A percentile compares a stretch with the other conserved stretches of the same genome.
phyloP scores from a whole-genome alignment of 257 asterid species.

The Ehretia macrophylla region DNA sequence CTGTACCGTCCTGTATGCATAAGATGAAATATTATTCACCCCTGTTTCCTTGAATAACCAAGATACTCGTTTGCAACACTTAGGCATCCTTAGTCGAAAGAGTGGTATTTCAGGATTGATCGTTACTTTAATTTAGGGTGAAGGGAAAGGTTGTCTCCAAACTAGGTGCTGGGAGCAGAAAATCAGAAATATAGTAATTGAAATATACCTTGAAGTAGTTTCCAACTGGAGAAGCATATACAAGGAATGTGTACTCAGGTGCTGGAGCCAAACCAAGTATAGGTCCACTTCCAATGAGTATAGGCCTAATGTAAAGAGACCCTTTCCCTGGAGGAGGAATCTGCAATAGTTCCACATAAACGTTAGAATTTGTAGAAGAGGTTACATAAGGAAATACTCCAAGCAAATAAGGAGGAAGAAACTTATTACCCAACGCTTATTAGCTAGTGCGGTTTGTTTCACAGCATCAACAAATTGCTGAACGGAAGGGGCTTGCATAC shows the following conservation, averaged over 20 bases:
- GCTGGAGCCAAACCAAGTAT: slow-evolving; percentile 73
- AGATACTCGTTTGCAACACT: too few species aligned
- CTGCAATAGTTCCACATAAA: slow-evolving; percentile 34
- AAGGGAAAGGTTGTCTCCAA: too few species aligned
- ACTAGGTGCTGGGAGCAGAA: too few species aligned
- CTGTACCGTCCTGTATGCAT: slow-evolving; percentile 45
- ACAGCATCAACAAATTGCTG: slow-evolving; percentile 62
- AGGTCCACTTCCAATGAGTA: slow-evolving; percentile 81
- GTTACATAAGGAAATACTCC: not conserved
- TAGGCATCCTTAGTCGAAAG: too few species aligned
- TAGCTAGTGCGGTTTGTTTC: slow-evolving; percentile 61
- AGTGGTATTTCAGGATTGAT: too few species aligned
- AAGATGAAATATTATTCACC: not conserved
- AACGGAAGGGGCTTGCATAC: slow-evolving; percentile 64
- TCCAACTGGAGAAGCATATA: slow-evolving; percentile 86
- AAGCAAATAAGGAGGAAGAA: not conserved
- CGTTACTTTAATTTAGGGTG: too few species aligned
- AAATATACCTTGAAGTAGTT: slow-evolving; percentile 72
- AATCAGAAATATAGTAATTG: too few species aligned
- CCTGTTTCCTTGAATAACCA: not conserved
- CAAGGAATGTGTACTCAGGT: slow-evolving; percentile 67
- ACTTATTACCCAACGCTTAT: slow-evolving; percentile 62
- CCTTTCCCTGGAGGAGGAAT: slow-evolving; percentile 93
- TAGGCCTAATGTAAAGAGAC: slow-evolving; percentile 75
- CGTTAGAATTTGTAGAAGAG: not conserved